These are phyloP conservation scores for Cynara cardunculus DNA, from an alignment of 129 eudicot species.

Conservation along the genomic window DNA sequence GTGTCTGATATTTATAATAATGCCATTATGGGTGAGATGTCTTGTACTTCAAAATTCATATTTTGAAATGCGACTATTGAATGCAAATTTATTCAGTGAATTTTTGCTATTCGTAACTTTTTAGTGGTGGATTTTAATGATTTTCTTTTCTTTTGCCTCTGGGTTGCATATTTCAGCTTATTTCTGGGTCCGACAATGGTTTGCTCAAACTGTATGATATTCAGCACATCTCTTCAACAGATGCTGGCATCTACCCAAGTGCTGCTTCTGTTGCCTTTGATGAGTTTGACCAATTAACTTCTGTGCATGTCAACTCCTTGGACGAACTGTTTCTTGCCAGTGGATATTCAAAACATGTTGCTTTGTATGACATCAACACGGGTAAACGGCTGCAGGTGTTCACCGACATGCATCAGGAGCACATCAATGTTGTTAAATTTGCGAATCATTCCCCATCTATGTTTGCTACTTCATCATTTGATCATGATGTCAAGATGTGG, in stretches of 20 bases:
- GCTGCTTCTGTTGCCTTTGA: conserved; percentile 50
- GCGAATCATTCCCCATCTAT: conserved; percentile 92
- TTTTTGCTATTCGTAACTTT: neutral
- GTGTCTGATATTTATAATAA: neutral
- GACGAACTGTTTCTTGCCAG: conserved; percentile 89
- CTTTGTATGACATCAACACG: conserved; percentile 72
- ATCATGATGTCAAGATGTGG: conserved; percentile 96
- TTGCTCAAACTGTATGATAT: conserved; percentile 74
- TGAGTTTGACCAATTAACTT: conserved; percentile 90
- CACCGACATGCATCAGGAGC: conserved; percentile 74
- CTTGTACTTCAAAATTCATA: neutral
- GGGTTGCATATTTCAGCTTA: conserved; percentile 55
- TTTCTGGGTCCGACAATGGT: conserved; percentile 97
- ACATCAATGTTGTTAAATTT: conserved; percentile 89
- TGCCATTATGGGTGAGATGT: neutral
- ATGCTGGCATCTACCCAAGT: conserved; percentile 25
- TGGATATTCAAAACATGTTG: conserved; percentile 81
- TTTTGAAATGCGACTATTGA: neutral
- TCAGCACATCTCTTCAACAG: conserved; percentile 38
- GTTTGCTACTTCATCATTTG: conserved; percentile 96
- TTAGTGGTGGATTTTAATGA: neutral
- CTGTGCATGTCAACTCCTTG: conserved; percentile 89
- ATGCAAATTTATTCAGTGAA: neutral
- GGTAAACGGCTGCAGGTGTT: conserved; percentile 77
- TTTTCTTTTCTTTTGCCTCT: neutral